A percentile compares a stretch with the other conserved stretches of the same genome.
Conservation (phyloP, 176 grass and related monocot species). For the Puya raimondii region DNA sequence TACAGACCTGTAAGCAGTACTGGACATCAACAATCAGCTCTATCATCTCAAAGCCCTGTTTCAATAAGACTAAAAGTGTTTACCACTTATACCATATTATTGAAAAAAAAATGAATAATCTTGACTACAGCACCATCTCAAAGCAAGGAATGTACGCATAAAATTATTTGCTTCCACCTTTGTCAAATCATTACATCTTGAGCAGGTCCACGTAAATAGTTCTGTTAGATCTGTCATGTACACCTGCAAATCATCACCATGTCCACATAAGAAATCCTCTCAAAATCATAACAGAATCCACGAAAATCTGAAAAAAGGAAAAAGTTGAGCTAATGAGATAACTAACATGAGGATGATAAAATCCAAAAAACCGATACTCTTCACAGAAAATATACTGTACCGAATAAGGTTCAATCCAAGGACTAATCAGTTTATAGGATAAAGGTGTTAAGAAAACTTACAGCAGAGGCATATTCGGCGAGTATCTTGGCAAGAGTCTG, state of each 20-base stretch:
- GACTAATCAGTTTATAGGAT: neutral
- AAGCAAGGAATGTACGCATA: constrained; percentile 11
- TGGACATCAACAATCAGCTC: constrained; percentile 73
- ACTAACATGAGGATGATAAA: neutral
- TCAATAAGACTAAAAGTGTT: constrained; percentile 18
- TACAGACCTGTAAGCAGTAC: constrained; percentile 67
- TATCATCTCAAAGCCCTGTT: constrained; percentile 71
- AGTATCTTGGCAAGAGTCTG: constrained; percentile 66
- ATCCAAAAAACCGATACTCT: neutral
- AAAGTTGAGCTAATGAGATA: neutral
- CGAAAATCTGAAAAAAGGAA: neutral
- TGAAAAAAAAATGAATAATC: constrained; percentile 1
- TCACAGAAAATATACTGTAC: too few species aligned
- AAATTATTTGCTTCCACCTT: constrained; percentile 29
- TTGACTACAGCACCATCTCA: constrained; percentile 6
- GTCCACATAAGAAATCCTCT: constrained; percentile 3
- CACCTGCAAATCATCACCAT: constrained; percentile 39
- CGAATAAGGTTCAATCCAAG: too few species aligned
- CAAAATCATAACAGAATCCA: neutral
- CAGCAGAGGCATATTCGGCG: constrained; percentile 85
- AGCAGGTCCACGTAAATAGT: constrained; percentile 88
- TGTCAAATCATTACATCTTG: constrained; percentile 61
- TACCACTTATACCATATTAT: constrained; percentile 15
- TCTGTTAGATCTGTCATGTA: constrained; percentile 83
- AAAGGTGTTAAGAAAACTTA: constrained; percentile 27